phyloP scores from a whole-genome alignment of 306 rosid species.

The Pachyrhizus erosus region DNA sequence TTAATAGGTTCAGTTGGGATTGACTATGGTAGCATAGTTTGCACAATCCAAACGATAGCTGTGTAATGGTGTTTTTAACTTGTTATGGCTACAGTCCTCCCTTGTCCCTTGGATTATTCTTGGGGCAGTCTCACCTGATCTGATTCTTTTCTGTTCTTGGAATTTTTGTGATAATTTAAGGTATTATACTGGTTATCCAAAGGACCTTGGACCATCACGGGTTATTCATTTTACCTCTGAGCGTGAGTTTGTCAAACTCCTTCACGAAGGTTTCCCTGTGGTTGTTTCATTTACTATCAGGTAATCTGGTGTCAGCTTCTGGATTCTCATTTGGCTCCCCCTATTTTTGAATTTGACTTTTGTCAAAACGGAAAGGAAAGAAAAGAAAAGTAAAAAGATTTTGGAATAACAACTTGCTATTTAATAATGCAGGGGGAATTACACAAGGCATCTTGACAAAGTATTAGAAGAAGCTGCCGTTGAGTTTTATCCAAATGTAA shows the following conservation, averaged over 20 bases:
- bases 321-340: slow-evolving; percentile 6
- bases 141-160: slow-evolving; percentile 4
- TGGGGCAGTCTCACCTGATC: not conserved
- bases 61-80: not conserved
- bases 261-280: slow-evolving; percentile 86
- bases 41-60: not conserved
- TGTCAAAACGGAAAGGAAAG: slow-evolving; percentile 19
- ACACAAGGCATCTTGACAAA: slow-evolving; percentile 75
- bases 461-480: slow-evolving; percentile 85
- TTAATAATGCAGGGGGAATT: slow-evolving; percentile 73
- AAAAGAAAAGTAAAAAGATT: not conserved
- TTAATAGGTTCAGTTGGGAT: not conserved
- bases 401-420: slow-evolving; percentile 26
- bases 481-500: slow-evolving; percentile 84
- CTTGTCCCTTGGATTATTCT: not conserved
- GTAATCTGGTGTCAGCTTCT: slow-evolving; percentile 49
- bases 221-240: slow-evolving; percentile 89
- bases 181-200: slow-evolving; percentile 87
- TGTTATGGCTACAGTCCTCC: slow-evolving; percentile 30
- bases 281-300: slow-evolving; percentile 88
- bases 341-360: not conserved
- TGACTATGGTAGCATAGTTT: slow-evolving; percentile 12
- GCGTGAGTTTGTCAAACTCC: slow-evolving; percentile 87
- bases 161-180: slow-evolving; percentile 47
- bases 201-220: slow-evolving; percentile 86